Conservation (phyloP, 2,329 filamentous ascomycete species). For the Lasiodiplodia sp. region DNA sequence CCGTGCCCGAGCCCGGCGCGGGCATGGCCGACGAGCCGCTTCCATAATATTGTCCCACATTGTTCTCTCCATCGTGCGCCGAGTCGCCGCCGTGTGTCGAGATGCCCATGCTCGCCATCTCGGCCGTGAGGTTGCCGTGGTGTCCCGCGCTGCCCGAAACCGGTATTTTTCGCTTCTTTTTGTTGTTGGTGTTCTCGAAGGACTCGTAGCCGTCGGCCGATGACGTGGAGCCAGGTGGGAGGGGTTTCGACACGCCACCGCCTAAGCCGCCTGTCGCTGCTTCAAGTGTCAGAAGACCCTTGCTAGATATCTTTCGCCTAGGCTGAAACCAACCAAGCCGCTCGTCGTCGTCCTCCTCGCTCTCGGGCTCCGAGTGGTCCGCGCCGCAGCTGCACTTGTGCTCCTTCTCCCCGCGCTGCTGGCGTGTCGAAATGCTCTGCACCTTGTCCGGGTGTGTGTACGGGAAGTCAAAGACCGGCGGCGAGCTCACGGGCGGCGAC, state of each 20-base stretch:
- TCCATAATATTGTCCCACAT: constrained; percentile 63
- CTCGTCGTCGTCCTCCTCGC: constrained; percentile 67
- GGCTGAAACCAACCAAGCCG: constrained; percentile 30
- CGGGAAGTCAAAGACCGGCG: constrained; percentile 79
- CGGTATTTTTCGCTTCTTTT: constrained; percentile 98
- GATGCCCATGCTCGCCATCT: constrained; percentile 70
- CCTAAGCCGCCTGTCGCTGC: constrained; percentile 36
- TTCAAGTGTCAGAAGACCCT: constrained; percentile 38
- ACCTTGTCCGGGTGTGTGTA: constrained; percentile 47
- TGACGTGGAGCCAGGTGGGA: constrained; percentile 65
- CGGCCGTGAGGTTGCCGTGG: constrained; percentile 64
- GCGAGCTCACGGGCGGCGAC: constrained; percentile 72
- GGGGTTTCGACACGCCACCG: constrained; percentile 49
- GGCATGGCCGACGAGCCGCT: constrained; percentile 62
- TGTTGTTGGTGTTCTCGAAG: constrained; percentile 98
- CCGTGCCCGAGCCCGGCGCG: constrained; percentile 61
- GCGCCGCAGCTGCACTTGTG: constrained; percentile 55
- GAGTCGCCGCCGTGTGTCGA: constrained; percentile 55
- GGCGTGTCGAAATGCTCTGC: constrained; percentile 41
- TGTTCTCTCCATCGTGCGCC: constrained; percentile 53
- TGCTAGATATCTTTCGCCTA: constrained; percentile 30
- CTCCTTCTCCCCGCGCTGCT: constrained; percentile 61
- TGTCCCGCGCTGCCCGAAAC: constrained; percentile 77
- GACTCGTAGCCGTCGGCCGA: constrained; percentile 91
- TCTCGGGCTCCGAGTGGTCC: constrained; percentile 61